A percentile compares a stretch with the other conserved stretches of the same genome.
Evolutionary conservation across 164 flowering plant genomes (phyloP).

Genomic region (Dillenia turbinata): DNA sequence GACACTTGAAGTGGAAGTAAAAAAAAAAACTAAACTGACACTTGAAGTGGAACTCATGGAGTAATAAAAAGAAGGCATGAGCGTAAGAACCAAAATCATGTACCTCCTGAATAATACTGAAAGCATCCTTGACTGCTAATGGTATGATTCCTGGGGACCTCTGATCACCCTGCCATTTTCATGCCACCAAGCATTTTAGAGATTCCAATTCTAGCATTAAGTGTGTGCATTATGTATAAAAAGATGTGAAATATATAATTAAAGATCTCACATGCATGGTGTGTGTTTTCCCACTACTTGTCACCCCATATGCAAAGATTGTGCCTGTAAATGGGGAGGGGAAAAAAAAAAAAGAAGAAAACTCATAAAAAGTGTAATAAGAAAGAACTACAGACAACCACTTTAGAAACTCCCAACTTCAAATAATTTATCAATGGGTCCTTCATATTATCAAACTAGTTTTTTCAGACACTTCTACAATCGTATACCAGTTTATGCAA

Average conservation of each 20-base stretch:
- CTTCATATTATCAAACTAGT: too few species aligned
- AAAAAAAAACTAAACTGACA: too few species aligned
- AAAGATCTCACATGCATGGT: constrained; percentile 77
- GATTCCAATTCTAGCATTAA: neutral
- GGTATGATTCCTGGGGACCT: constrained; percentile 98
- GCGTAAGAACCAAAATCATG: too few species aligned
- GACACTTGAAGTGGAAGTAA: too few species aligned
- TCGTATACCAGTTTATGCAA: too few species aligned
- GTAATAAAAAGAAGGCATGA: too few species aligned
- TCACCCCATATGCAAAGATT: constrained; percentile 95
- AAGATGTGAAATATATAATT: neutral
- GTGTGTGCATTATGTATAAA: neutral
- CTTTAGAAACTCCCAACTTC: too few species aligned
- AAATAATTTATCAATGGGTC: too few species aligned
- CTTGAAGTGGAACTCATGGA: too few species aligned
- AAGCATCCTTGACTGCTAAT: constrained; percentile 93
- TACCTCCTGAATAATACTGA: constrained; percentile 98
- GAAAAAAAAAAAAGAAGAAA: too few species aligned
- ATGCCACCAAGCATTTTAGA: neutral
- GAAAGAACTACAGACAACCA: neutral
- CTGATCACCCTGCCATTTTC: constrained; percentile 79
- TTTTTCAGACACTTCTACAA: too few species aligned
- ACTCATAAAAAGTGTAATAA: neutral
- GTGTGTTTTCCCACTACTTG: constrained; percentile 97
- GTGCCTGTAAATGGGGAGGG: constrained; percentile 44